These are phyloP conservation scores for Dioszegia aurantiaca DNA, from an alignment of 768 basidiomycete species.

Conservation along the genomic window DNA sequence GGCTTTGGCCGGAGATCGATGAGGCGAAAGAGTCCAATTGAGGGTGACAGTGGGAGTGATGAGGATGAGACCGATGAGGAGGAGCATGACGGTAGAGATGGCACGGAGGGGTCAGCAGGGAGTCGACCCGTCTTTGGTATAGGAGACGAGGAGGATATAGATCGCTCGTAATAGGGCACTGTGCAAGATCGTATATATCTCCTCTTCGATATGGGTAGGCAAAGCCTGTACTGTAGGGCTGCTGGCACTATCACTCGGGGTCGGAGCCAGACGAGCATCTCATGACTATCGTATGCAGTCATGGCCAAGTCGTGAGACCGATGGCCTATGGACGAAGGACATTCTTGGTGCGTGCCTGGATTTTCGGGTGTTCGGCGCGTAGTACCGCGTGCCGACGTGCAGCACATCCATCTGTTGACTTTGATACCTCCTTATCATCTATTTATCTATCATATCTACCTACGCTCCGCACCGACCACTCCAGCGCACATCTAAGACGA, in stretches of 20 bases:
- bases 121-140: background rate
- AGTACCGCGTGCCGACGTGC: background rate
- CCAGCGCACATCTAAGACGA: no score
- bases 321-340: no score
- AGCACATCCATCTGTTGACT: background rate
- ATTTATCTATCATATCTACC: no score
- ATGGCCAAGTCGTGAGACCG: no score
- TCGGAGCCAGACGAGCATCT: no score
- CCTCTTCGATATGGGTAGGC: no score
- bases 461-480: no score
- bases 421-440: no score
- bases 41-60: conserved; percentile 9
- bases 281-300: no score
- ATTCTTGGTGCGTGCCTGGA: background rate
- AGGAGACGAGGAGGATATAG: conserved; percentile 13
- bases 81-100: background rate
- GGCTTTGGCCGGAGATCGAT: conserved; percentile 14
- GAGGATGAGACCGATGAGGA: background rate
- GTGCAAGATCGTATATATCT: no score
- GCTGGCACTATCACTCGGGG: no score
- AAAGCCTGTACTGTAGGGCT: no score
- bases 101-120: background rate
- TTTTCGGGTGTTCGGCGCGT: background rate
- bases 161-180: background rate
- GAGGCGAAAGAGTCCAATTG: conserved; percentile 10